Conservation (phyloP, 495 filamentous ascomycete species). For the Penicillium salamii region DNA sequence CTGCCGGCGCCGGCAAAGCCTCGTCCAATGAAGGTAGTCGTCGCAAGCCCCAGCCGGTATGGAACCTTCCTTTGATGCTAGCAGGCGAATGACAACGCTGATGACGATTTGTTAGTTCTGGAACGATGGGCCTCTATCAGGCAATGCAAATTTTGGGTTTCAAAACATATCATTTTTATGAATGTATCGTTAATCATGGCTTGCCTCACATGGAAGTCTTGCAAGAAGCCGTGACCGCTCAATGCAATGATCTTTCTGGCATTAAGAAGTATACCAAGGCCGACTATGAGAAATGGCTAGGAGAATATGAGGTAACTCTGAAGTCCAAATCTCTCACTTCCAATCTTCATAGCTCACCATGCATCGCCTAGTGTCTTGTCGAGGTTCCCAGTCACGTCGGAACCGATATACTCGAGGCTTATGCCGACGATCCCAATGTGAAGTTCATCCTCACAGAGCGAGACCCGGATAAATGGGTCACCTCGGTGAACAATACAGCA, state of each 20-base stretch:
- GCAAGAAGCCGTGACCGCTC: slow-evolving; percentile 14
- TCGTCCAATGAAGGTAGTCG: slow-evolving; percentile 16
- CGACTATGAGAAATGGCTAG: slow-evolving; percentile 23
- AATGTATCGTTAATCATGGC: slow-evolving; percentile 6
- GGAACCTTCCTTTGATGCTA: not conserved
- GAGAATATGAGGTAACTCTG: slow-evolving; percentile 18
- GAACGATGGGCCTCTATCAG: slow-evolving; percentile 18
- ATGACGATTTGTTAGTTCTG: slow-evolving; percentile 12
- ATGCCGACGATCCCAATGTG: slow-evolving; percentile 21
- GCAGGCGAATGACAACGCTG: not conserved
- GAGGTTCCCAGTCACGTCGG: slow-evolving; percentile 21
- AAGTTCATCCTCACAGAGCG: slow-evolving; percentile 32
- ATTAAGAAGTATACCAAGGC: slow-evolving; percentile 9
- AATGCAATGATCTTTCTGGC: slow-evolving; percentile 16
- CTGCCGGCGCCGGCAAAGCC: slow-evolving; percentile 7
- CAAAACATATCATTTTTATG: slow-evolving; percentile 21
- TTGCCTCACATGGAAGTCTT: slow-evolving; percentile 17
- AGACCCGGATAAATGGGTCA: slow-evolving; percentile 20
- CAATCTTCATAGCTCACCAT: too few species aligned
- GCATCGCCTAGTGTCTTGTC: slow-evolving; percentile 14
- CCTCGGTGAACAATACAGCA: slow-evolving; percentile 21
- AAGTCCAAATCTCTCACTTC: not conserved
- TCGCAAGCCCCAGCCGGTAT: slow-evolving; percentile 24
- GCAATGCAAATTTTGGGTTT: slow-evolving; percentile 25
- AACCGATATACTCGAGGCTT: slow-evolving; percentile 9